These are phyloP conservation scores for Caloboletus firmus DNA, from an alignment of 1,284 basidiomycete species.

Conservation along the genomic window DNA sequence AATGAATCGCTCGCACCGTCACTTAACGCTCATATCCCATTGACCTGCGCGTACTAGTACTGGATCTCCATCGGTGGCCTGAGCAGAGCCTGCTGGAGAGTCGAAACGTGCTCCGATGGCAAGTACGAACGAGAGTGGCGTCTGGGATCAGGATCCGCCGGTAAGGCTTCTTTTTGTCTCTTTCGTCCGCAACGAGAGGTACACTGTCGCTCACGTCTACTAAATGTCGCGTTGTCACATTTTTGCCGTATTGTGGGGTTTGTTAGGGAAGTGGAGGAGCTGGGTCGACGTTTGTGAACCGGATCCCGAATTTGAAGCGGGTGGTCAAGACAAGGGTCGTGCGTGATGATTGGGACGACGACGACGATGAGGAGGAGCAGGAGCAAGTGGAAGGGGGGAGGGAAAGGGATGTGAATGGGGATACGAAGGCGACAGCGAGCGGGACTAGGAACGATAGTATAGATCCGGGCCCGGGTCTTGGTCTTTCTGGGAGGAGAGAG, in stretches of 20 bases:
- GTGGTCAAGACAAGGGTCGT: conserved; percentile 19
- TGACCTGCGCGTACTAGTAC: neutral
- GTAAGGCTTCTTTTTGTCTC: conserved; percentile 9
- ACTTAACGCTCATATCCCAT: conserved; percentile 2
- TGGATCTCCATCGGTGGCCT: neutral
- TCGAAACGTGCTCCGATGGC: conserved; percentile 14
- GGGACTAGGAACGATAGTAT: neutral
- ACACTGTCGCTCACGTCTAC: conserved; percentile 14
- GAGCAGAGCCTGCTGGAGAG: neutral
- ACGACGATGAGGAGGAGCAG: conserved; percentile 30
- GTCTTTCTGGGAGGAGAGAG: neutral
- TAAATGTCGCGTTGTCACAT: neutral
- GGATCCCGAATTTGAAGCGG: conserved; percentile 2
- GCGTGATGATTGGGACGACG: conserved; percentile 48
- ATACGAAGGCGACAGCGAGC: neutral
- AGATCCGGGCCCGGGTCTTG: neutral
- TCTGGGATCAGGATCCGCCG: conserved; percentile 21
- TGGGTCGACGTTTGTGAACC: conserved; percentile 1
- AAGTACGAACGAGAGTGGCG: conserved; percentile 5
- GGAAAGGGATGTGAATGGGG: neutral
- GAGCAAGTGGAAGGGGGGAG: neutral
- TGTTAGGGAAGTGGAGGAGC: conserved; percentile 8
- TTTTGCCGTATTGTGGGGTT: neutral
- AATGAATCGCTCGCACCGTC: neutral
- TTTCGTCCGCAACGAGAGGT: neutral